Evolutionary conservation across 2,329 filamentous ascomycete genomes (phyloP).

Genomic region (Verticillium klebahnii): DNA sequence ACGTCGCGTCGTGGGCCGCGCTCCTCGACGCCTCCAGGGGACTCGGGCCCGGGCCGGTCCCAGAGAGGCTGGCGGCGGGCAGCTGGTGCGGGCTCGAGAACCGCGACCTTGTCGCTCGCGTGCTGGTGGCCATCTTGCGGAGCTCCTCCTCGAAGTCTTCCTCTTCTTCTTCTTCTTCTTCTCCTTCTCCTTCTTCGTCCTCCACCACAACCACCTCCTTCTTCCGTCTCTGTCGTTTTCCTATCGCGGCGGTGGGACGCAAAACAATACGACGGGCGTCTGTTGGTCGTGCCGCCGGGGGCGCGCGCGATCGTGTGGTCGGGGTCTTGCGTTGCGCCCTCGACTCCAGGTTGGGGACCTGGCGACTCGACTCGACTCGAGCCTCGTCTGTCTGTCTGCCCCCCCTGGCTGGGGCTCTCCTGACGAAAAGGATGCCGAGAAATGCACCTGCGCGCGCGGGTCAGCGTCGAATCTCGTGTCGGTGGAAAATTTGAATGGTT

Average conservation of each 20-base stretch:
- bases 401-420: background rate
- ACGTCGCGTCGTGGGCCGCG: conserved; percentile 26
- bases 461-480: background rate
- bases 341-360: background rate
- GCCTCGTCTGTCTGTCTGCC: background rate
- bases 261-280: background rate
- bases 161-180: conserved; percentile 70
- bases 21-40: conserved; percentile 31
- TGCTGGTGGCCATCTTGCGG: conserved; percentile 38
- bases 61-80: conserved; percentile 20
- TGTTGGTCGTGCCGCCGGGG: background rate
- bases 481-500: background rate
- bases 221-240: background rate
- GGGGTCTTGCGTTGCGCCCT: background rate
- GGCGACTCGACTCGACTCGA: too few species aligned
- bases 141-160: conserved; percentile 23
- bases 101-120: conserved; percentile 49
- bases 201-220: background rate
- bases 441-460: background rate
- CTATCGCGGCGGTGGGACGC: background rate
- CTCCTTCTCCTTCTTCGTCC: conserved; percentile 67
- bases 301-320: background rate
- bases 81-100: conserved; percentile 48
- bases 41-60: conserved; percentile 11
- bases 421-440: background rate